Conservation (phyloP, 352 stramenopile genomes). For the Pythium guiyangense region DNA sequence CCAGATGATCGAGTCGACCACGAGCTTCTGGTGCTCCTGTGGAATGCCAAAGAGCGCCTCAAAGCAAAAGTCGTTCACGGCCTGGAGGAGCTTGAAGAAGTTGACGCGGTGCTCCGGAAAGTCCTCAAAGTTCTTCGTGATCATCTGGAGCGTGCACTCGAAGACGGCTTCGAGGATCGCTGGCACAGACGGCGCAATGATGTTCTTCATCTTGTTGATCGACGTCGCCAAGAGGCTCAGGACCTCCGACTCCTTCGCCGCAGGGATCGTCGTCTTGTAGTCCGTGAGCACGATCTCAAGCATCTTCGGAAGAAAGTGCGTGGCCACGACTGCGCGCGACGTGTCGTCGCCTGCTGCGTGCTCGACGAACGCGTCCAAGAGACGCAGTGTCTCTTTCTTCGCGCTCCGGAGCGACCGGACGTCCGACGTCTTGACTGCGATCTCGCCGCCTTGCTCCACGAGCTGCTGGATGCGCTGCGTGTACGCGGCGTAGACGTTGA, state of each 20-base stretch:
- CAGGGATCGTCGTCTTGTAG: conserved; percentile 87
- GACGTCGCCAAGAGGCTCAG: conserved; percentile 94
- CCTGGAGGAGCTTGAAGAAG: conserved; percentile 98
- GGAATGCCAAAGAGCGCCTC: conserved; percentile 96
- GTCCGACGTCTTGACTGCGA: conserved; percentile 93
- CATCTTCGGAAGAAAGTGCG: conserved; percentile 95
- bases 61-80: conserved; percentile 96
- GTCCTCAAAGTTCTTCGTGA: conserved; percentile 99
- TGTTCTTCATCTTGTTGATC: conserved; percentile 95
- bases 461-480: conserved; percentile 93
- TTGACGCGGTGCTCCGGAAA: conserved; percentile 98
- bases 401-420: conserved; percentile 92
- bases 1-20: conserved; percentile 99
- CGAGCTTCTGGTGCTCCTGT: conserved; percentile 96
- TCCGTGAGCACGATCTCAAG: conserved; percentile 96
- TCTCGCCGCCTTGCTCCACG: conserved; percentile 88
- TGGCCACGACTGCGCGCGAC: conserved; percentile 78
- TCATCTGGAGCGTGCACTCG: conserved; percentile 99
- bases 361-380: conserved; percentile 97
- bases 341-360: conserved; percentile 63
- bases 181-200: conserved; percentile 83
- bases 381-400: conserved; percentile 96
- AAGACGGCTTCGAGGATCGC: conserved; percentile 97
- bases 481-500: conserved; percentile 99
- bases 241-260: conserved; percentile 89